Conservation (phyloP, 1,284 basidiomycete species). For the Pseudozyma pruni region DNA sequence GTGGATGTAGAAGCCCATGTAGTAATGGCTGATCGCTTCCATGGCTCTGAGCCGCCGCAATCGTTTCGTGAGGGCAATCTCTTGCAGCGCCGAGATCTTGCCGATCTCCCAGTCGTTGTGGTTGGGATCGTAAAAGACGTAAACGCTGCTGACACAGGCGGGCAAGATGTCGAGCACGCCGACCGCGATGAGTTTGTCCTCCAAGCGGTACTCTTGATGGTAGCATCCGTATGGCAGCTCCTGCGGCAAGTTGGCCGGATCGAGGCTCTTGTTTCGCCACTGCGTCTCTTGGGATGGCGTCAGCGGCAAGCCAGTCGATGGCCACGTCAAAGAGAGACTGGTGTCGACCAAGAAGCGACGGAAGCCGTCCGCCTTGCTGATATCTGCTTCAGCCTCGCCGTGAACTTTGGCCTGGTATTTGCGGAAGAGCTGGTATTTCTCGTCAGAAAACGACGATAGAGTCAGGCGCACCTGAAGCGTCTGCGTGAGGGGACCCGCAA, state of each 20-base stretch:
- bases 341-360: conserved; percentile 58
- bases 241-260: neutral
- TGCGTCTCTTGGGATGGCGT: conserved; percentile 4
- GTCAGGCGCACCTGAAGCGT: conserved; percentile 18
- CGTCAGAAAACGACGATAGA: conserved; percentile 43
- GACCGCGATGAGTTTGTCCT: conserved; percentile 84
- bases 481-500: conserved; percentile 40
- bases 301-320: conserved; percentile 17
- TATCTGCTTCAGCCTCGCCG: conserved; percentile 47
- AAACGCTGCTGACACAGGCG: conserved; percentile 89
- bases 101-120: conserved; percentile 83
- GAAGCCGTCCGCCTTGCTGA: conserved; percentile 52
- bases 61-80: conserved; percentile 50
- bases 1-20: conserved; percentile 58
- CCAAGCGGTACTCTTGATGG: conserved; percentile 69
- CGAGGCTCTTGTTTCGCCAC: conserved; percentile 21
- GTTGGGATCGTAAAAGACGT: conserved; percentile 88
- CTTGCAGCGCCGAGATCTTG: conserved; percentile 71
- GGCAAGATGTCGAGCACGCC: conserved; percentile 92
- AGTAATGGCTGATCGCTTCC: conserved; percentile 31
- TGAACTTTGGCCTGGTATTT: conserved; percentile 60
- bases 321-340: conserved; percentile 28
- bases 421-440: conserved; percentile 63
- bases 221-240: conserved; percentile 55
- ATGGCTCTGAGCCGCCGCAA: conserved; percentile 37